Percentiles rank a stretch among this genome's conserved stretches.
Evolutionary conservation across 2,329 filamentous ascomycete species (phyloP).

Genomic region (Phialophora expanda): DNA sequence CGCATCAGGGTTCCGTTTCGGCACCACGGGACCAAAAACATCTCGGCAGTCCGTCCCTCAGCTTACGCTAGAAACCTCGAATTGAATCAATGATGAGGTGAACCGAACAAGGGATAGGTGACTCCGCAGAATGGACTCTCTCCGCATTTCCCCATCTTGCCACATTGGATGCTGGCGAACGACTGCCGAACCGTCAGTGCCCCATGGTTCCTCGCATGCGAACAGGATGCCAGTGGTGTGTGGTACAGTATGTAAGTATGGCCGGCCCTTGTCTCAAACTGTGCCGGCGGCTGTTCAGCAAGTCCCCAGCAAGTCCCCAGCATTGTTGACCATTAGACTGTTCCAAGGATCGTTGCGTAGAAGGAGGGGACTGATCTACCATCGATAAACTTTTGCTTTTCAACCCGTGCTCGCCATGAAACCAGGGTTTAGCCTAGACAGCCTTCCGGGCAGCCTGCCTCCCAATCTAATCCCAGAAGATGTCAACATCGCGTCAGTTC

Average conservation of each 20-base stretch:
- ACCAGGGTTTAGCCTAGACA: slow-evolving; percentile 25
- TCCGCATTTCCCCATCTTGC: neutral
- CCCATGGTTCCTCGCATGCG: neutral
- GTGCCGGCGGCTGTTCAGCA: neutral
- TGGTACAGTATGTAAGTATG: slow-evolving; percentile 2
- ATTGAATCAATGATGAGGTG: neutral
- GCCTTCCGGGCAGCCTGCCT: slow-evolving; percentile 37
- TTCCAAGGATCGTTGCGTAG: neutral
- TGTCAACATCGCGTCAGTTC: slow-evolving; percentile 26
- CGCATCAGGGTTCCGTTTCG: neutral
- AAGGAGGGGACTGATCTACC: neutral
- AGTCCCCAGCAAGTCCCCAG: neutral
- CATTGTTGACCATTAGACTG: neutral
- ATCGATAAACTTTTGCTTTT: neutral
- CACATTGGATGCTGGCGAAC: neutral
- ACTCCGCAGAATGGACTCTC: neutral
- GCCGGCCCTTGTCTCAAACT: neutral
- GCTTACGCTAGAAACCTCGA: neutral
- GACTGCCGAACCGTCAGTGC: slow-evolving; percentile 2
- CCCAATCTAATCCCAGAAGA: slow-evolving; percentile 30
- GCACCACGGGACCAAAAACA: neutral
- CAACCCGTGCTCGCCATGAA: neutral
- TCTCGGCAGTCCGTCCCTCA: neutral
- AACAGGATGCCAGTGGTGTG: neutral
- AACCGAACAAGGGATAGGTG: neutral